Evolutionary conservation across 1,139 yeast species (phyloP), one percentile per base, ranked within the genome.

Genomic region (Debaryomycetaceae sp.): DNA sequence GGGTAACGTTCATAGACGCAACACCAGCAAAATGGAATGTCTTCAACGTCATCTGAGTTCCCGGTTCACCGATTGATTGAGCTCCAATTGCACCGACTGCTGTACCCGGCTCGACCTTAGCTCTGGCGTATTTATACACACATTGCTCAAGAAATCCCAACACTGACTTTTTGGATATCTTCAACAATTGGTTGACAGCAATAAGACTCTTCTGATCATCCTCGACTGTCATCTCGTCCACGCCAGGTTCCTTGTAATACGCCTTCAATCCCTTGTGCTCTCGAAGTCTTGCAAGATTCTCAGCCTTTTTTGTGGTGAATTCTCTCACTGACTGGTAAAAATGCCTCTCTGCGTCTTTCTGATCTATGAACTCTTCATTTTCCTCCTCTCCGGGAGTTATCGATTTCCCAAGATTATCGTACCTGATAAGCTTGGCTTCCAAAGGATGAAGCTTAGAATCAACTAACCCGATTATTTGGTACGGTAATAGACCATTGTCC

Each of bases 21-120:
- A 93, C 99, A 76, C 99, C 99, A 58, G 99, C 99, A 76, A 93
- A 93, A 75, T 93, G 99, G 88, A 93, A 93, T 60, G 99, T 93
- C 69, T 93, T 93, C 68, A 93, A 78, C 7, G 99, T 93, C 99
- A 93, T 93, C 68, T 93, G 99, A 1, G 99, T 93, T 68, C 99
- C 99, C 8, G 99, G 99, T 62, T 93, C 99, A 70, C 99, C 99
- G 72, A 93, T 93, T 34, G 97, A 88, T 61, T 93, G 99, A 0
- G 99, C 99, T 52, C 99, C 99, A 69, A 93, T 91, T 13, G 99
- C 99, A 53, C 99, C 99, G 42, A 93, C 99, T 3, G 99, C 99
- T 6, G 99, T 93, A 52, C 99, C 99, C 1, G 99, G 99, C 63
- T 95, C 99, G 22, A 95, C 98, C 66, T 84, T 85, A 11, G 99